Evolutionary conservation across 2,329 filamentous ascomycete genomes (phyloP).

Genomic region (Ascochyta lentis): DNA sequence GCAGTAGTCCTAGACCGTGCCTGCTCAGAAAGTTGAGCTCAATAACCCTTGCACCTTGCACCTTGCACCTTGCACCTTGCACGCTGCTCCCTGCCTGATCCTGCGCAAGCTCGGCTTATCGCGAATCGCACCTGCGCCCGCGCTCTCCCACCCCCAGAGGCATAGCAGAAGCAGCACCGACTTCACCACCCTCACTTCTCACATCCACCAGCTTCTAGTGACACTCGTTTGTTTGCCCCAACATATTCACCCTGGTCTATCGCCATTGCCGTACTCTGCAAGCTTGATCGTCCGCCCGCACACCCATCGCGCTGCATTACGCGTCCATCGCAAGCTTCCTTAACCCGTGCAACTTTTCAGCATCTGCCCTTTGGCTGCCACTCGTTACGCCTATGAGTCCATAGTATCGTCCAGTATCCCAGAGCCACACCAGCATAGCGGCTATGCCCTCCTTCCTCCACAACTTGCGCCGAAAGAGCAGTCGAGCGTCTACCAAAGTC

Average conservation of each 20-base stretch:
- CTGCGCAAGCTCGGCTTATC: constrained; percentile 11
- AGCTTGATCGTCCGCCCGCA: constrained; percentile 22
- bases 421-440: constrained; percentile 19
- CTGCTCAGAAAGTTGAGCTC: constrained; percentile 10
- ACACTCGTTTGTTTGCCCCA: constrained; percentile 30
- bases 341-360: constrained; percentile 15
- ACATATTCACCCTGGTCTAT: constrained; percentile 25
- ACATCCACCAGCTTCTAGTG: constrained; percentile 26
- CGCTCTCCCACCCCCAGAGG: constrained; percentile 7
- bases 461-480: constrained; percentile 76
- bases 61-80: constrained; percentile 6
- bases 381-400: constrained; percentile 27
- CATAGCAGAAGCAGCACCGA: constrained; percentile 1
- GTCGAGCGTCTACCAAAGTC: constrained; percentile 70
- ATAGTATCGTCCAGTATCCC: constrained; percentile 15
- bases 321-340: constrained; percentile 26
- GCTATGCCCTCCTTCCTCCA: constrained; percentile 70
- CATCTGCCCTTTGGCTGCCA: constrained; percentile 14
- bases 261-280: constrained; percentile 28
- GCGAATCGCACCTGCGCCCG: constrained; percentile 5
- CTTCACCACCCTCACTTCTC: constrained; percentile 18
- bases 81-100: constrained; percentile 18
- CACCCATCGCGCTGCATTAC: constrained; percentile 32
- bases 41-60: constrained; percentile 5
- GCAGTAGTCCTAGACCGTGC: not conserved